phyloP scores from a whole-genome alignment of 352 stramenopile genomes.

The Pythium phragmiticola region DNA sequence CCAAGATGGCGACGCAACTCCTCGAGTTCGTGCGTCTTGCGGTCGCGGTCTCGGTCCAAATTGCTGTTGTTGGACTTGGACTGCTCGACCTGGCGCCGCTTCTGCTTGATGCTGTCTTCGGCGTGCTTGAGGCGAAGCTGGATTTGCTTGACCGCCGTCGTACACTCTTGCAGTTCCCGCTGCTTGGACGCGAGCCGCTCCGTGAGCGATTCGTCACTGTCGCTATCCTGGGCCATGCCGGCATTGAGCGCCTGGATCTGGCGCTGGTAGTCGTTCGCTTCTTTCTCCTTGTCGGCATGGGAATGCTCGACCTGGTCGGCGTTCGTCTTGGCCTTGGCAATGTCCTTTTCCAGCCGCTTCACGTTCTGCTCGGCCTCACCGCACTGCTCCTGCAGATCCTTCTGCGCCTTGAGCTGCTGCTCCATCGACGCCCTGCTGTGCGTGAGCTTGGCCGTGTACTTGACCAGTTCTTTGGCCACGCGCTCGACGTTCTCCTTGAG shows the following conservation, averaged over 20 bases:
- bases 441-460: conserved; percentile 79
- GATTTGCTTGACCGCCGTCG: conserved; percentile 87
- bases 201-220: conserved; percentile 73
- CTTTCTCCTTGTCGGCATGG: conserved; percentile 52
- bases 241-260: conserved; percentile 88
- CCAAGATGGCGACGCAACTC: conserved; percentile 52
- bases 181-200: conserved; percentile 78
- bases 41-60: conserved; percentile 64
- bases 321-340: conserved; percentile 69
- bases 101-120: conserved; percentile 80
- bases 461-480: conserved; percentile 81
- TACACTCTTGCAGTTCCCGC: conserved; percentile 75
- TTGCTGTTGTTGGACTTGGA: conserved; percentile 75
- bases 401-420: conserved; percentile 59
- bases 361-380: conserved; percentile 79
- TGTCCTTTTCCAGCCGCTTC: conserved; percentile 79
- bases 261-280: conserved; percentile 71
- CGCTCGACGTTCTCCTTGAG: conserved; percentile 81
- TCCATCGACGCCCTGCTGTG: conserved; percentile 74
- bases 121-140: conserved; percentile 94
- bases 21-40: conserved; percentile 67
- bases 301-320: conserved; percentile 50
- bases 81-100: conserved; percentile 66
- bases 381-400: conserved; percentile 64
- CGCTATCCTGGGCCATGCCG: conserved; percentile 74